phyloP scores from a whole-genome alignment of 139 green algal species.

The Monoraphidium neglectum region DNA sequence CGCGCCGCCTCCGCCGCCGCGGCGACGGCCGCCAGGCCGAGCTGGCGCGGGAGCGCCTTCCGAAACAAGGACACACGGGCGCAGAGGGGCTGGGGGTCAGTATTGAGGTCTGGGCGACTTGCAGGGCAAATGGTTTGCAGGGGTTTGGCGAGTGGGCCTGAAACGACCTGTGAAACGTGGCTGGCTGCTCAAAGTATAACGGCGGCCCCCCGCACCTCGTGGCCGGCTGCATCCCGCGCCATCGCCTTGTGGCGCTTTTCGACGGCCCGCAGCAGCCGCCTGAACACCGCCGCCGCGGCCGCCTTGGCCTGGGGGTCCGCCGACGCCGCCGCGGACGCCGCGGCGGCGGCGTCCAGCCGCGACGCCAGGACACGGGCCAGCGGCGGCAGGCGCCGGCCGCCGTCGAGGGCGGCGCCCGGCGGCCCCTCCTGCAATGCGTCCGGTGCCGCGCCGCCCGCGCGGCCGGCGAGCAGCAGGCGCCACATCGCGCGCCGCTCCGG shows the following conservation, averaged over 20 bases:
- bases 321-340: no score
- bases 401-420: no score
- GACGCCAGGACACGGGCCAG: no score
- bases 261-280: neutral
- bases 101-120: no score
- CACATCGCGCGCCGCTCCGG: constrained; percentile 24
- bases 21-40: constrained; percentile 7
- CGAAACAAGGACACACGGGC: no score
- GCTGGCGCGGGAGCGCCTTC: constrained; percentile 1
- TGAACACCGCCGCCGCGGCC: neutral
- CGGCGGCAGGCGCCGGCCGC: no score
- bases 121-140: no score
- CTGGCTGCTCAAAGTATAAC: neutral
- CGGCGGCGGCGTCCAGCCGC: no score
- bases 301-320: neutral
- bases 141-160: no score
- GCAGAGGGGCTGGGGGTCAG: no score
- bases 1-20: constrained; percentile 11
- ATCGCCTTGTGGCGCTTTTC: neutral
- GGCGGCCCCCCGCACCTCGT: no score
- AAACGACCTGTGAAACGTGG: neutral
- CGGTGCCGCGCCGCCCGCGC: neutral
- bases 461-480: constrained; percentile 18
- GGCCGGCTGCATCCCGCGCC: neutral
- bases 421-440: no score